phyloP scores from a whole-genome alignment of 192 early-diverging fungal genomes.

The Fimicolochytrium jonesii region DNA sequence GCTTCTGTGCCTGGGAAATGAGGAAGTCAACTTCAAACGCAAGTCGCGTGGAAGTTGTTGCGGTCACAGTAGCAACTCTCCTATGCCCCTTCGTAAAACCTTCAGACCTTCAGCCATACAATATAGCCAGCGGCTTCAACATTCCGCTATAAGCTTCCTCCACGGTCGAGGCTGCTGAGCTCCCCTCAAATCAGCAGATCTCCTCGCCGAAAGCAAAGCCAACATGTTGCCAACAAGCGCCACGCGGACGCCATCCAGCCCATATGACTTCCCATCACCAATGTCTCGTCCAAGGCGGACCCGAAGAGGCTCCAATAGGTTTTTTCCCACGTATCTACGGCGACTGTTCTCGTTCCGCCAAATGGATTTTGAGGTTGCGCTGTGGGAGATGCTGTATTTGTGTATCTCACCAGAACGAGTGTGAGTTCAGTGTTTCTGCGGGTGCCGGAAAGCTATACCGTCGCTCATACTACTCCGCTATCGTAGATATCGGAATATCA shows the following conservation, averaged over 20 bases:
- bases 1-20: too few species aligned
- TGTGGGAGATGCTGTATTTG: constrained; percentile 87
- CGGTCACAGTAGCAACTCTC: too few species aligned
- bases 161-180: too few species aligned
- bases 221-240: constrained; percentile 8
- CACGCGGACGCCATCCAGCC: neutral
- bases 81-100: too few species aligned
- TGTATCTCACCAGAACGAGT: constrained; percentile 76
- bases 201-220: too few species aligned
- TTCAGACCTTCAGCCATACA: too few species aligned
- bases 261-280: constrained; percentile 2
- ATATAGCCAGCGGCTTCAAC: too few species aligned
- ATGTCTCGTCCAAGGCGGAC: constrained; percentile 1
- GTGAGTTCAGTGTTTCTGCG: constrained; percentile 53
- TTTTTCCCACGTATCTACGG: constrained; percentile 22
- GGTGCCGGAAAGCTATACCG: neutral
- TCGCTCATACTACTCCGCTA: neutral
- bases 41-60: too few species aligned
- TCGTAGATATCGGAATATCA: constrained; percentile 85
- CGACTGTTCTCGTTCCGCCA: constrained; percentile 44
- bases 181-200: too few species aligned
- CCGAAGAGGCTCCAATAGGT: constrained; percentile 5
- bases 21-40: too few species aligned
- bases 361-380: constrained; percentile 85
- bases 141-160: too few species aligned